Evolutionary conservation across 306 rosid species (phyloP).

Genomic region (Cucurbita ficifolia): DNA sequence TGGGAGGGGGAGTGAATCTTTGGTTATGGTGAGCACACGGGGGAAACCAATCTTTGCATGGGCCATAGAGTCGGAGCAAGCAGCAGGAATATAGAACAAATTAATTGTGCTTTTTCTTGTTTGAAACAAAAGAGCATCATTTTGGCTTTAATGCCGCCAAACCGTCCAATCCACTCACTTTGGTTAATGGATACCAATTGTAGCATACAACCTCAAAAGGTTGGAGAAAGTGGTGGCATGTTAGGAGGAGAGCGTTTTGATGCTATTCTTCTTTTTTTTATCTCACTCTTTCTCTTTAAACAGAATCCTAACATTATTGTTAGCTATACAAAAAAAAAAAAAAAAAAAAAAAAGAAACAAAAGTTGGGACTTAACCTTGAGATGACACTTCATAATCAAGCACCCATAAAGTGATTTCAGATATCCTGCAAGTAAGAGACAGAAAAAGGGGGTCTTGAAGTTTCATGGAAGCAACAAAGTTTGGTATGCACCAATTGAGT

Average conservation of each 20-base stretch:
- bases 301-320: background rate
- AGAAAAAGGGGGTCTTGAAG: background rate
- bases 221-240: slow-evolving; percentile 2
- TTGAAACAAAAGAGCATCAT: background rate
- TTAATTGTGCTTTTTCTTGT: background rate
- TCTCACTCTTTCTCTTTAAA: background rate
- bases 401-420: background rate
- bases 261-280: background rate
- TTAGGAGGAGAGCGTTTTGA: background rate
- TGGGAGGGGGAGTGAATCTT: too few species aligned
- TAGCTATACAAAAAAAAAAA: background rate
- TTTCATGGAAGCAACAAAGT: too few species aligned
- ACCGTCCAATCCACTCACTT: slow-evolving; percentile 1
- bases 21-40: slow-evolving; percentile 2
- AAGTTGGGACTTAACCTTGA: background rate
- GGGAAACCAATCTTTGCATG: slow-evolving; percentile 2
- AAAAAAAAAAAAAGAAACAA: background rate
- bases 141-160: slow-evolving; percentile 2
- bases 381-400: background rate
- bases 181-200: slow-evolving; percentile 1
- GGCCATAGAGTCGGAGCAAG: background rate
- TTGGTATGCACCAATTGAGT: too few species aligned
- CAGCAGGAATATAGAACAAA: background rate
- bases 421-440: background rate
- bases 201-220: background rate